Evolutionary conservation across 805 yeast genomes (phyloP), one percentile per base, ranked within the genome.

Genomic region (Yueomyces sp.): DNA sequence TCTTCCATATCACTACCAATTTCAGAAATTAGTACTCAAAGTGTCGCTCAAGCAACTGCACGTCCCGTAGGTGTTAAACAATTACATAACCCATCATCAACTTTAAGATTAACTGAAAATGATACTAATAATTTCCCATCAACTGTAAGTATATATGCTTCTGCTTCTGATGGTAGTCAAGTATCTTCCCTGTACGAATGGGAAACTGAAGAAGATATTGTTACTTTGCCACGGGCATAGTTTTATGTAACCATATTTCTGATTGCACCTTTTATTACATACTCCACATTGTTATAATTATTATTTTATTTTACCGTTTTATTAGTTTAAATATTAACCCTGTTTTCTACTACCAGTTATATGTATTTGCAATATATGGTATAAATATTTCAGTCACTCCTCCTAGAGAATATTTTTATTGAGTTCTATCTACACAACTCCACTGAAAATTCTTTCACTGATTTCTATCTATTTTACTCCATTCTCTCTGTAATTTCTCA

Each of bases 131-230:
- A 5, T 34, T 11, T 9, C 26, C 37, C 37, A 9, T 7, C 37
- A 5, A 5, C 37, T 9, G n/a, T 34, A 9, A 34, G 37, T 34
- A 19, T 7, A 5, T 34, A 80, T 54, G 85, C 78, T 45, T 69
- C 79, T 47, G 85, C 80, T 34, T 71, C 74, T 55, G 83, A 85
- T 11, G 37, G 37, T 34, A 19, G n/a, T 34, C 26, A 31, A 31
- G 11, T 8, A 8, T 11, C 34, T 31, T 31, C 46, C 19, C 19
- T 40, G 11, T 48, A 45, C 26, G 43, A 46, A 26, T 31, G 34
- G 34, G 34, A 31, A 79, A 83, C 28, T 79, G 80, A 50, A 62
- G 72, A 37, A 85, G 87, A 1, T 85, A 77, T 36, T 68, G 11
- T 31, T 31, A 8, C 34, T 31, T 7, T 31, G 34, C 34, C 34